Conservation (phyloP, 331 rosid genomes). For the Acacia pycnantha region DNA sequence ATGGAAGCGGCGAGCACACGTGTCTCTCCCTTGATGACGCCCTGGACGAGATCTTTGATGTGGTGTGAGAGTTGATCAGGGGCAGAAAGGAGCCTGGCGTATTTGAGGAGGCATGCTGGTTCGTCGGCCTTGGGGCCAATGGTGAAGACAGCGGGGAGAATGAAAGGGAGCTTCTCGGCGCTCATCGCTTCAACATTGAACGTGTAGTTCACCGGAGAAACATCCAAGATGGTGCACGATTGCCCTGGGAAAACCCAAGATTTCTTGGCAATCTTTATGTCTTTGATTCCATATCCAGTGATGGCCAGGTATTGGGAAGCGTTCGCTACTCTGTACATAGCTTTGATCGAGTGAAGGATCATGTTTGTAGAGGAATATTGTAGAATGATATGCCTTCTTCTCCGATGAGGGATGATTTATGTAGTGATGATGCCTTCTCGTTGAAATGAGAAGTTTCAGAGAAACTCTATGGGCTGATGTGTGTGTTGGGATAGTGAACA, state of each 20-base stretch:
- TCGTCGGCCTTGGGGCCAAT: conserved; percentile 53
- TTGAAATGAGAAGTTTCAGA: too few species aligned
- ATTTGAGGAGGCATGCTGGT: conserved; percentile 24
- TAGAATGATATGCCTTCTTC: too few species aligned
- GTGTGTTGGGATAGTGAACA: too few species aligned
- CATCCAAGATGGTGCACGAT: conserved; percentile 40
- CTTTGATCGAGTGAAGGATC: neutral
- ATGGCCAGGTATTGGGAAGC: conserved; percentile 56
- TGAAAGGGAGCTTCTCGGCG: conserved; percentile 69
- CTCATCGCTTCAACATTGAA: conserved; percentile 79
- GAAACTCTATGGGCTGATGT: too few species aligned
- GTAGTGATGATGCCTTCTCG: too few species aligned
- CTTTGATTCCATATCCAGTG: conserved; percentile 49
- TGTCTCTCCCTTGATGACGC: conserved; percentile 65
- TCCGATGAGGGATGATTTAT: too few species aligned
- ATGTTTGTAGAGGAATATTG: too few species aligned
- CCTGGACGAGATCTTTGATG: conserved; percentile 54
- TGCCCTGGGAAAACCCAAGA: conserved; percentile 58
- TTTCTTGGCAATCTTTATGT: conserved; percentile 57
- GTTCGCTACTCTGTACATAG: conserved; percentile 46
- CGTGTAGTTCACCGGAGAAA: conserved; percentile 73
- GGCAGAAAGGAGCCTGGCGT: conserved; percentile 51
- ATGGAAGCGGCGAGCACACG: conserved; percentile 65
- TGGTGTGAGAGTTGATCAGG: conserved; percentile 58
- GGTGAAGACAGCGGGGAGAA: conserved; percentile 67